These are phyloP conservation scores for Ustilago tritici DNA, from an alignment of 1,284 basidiomycete genomes.

Conservation along the genomic window DNA sequence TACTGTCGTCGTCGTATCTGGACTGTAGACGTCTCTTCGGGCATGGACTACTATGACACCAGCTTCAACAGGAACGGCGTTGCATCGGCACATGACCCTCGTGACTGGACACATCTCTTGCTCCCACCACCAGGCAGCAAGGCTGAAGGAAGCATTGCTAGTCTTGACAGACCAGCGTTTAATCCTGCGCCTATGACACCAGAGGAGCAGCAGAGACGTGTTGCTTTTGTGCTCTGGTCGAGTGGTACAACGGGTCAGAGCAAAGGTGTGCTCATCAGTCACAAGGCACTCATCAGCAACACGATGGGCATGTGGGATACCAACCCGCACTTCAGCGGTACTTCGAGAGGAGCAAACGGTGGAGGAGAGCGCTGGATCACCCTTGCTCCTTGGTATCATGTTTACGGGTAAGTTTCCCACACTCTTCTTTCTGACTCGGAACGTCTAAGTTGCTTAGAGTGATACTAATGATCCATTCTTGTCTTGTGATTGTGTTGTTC, in stretches of 20 bases:
- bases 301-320: constrained; percentile 62
- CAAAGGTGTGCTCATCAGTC: constrained; percentile 70
- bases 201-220: constrained; percentile 48
- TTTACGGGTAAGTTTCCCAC: constrained; percentile 37
- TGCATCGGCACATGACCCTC: constrained; percentile 47
- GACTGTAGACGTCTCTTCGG: constrained; percentile 48
- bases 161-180: constrained; percentile 34
- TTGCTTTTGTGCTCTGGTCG: constrained; percentile 68
- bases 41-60: constrained; percentile 56
- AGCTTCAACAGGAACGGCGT: constrained; percentile 37
- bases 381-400: constrained; percentile 70
- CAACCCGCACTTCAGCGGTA: constrained; percentile 45
- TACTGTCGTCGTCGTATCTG: constrained; percentile 41
- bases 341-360: constrained; percentile 27
- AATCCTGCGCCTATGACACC: constrained; percentile 32
- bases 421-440: neutral
- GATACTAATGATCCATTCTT: neutral
- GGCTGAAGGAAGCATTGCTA: constrained; percentile 43
- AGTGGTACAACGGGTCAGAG: constrained; percentile 70
- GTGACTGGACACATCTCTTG: constrained; percentile 56
- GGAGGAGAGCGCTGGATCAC: constrained; percentile 66
- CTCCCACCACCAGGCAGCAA: constrained; percentile 49
- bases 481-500: neutral
- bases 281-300: constrained; percentile 64
- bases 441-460: neutral